Conservation (phyloP, 2,329 filamentous ascomycete genomes). For the Fusarium agapanthi region DNA sequence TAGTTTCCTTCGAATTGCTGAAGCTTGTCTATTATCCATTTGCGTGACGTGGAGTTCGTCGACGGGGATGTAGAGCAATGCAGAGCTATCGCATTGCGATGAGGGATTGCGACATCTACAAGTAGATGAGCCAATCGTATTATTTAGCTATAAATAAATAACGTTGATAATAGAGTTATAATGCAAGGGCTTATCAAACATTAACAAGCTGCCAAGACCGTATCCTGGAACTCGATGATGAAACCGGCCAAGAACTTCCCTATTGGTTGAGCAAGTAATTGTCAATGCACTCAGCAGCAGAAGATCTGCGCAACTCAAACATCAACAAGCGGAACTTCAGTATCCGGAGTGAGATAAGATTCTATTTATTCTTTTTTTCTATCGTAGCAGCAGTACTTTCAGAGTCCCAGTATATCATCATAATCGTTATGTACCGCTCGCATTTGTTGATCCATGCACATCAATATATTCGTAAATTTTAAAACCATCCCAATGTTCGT, state of each 20-base stretch:
- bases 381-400: not conserved
- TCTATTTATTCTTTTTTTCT: not conserved
- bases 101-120: not conserved
- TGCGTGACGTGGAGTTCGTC: rapidly evolving
- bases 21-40: not conserved
- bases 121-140: not conserved
- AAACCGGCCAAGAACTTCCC: not conserved
- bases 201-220: not conserved
- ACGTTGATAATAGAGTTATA: not conserved
- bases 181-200: not conserved
- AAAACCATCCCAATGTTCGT: not conserved
- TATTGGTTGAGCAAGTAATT: not conserved
- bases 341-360: not conserved
- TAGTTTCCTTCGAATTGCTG: not conserved
- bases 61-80: not conserved
- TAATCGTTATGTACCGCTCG: not conserved
- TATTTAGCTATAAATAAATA: not conserved
- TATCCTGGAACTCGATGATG: not conserved
- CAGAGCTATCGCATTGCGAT: rapidly evolving
- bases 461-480: constrained; percentile 2
- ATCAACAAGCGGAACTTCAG: not conserved
- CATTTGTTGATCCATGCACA: not conserved
- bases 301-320: not conserved
- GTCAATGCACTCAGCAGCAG: not conserved
- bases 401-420: not conserved